phyloP scores from a whole-genome alignment of 495 filamentous ascomycete species.

The Bacidia gigantensis region DNA sequence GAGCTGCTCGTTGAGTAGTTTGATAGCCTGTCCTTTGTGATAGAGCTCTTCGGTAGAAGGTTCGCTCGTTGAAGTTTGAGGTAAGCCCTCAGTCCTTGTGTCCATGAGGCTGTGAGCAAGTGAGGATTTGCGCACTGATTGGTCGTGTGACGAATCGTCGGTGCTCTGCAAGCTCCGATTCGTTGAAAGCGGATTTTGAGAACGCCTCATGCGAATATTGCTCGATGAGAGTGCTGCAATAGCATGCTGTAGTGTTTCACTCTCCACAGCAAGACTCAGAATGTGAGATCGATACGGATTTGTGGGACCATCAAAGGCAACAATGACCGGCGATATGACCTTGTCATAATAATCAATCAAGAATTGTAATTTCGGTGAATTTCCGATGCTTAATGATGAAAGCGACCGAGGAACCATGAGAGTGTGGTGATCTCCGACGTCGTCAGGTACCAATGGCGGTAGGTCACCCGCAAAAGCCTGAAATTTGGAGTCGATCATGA shows the following conservation, averaged over 20 bases:
- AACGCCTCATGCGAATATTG: slow-evolving; percentile 49
- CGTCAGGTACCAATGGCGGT: slow-evolving; percentile 12
- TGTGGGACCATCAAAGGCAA: slow-evolving; percentile 72
- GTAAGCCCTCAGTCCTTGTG: slow-evolving; percentile 10
- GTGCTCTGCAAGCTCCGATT: slow-evolving; percentile 23
- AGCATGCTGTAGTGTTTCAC: slow-evolving; percentile 75
- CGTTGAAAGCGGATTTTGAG: slow-evolving; percentile 29
- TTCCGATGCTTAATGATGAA: slow-evolving; percentile 33
- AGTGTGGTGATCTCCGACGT: slow-evolving; percentile 23
- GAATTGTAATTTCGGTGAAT: slow-evolving; percentile 43
- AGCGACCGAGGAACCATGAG: slow-evolving; percentile 32
- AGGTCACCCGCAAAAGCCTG: slow-evolving; percentile 9
- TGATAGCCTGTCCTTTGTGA: slow-evolving; percentile 70
- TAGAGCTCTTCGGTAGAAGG: slow-evolving; percentile 57
- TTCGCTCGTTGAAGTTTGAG: slow-evolving; percentile 12
- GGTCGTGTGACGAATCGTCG: slow-evolving; percentile 15
- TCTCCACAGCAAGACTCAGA: slow-evolving; percentile 60
- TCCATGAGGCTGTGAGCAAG: slow-evolving; percentile 30
- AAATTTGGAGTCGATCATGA: slow-evolving; percentile 12
- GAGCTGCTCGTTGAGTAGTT: slow-evolving; percentile 68
- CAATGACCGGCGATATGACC: slow-evolving; percentile 78
- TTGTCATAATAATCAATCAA: slow-evolving; percentile 60
- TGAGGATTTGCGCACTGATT: slow-evolving; percentile 31
- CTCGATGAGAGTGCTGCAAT: slow-evolving; percentile 82
- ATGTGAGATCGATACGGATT: slow-evolving; percentile 82